Evolutionary conservation across 208 protist species (phyloP), one percentile per base, ranked within the genome.

Genomic region (Tetramitus jugosus): DNA sequence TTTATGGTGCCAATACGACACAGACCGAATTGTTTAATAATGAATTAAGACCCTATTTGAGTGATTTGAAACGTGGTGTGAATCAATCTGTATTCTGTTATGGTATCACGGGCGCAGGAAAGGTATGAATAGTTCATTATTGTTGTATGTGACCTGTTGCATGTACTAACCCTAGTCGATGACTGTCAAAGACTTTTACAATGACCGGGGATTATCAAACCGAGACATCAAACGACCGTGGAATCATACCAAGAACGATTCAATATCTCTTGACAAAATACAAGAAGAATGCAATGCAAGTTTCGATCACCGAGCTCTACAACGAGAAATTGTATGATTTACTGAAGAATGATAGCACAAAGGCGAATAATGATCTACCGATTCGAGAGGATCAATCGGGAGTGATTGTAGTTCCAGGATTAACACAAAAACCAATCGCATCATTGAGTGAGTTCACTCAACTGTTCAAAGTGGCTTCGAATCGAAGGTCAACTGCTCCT

Each of bases 21-120:
- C 80, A 82, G 49, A 53, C 60, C 33, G 31, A 79, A 40, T 43
- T 82, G 29, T 82, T 82, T 37, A n/a, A 79, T 31, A 79, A 65
- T 1, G 78, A 81, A 65, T 35, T 81, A 4, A 17, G 14, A 17
- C 64, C 64, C 1, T n/a, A 29, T 10, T 10, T 78, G 3, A 20
- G 26, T 3, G 26, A 23, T 23, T 29, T 77, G 10, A 64, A 29
- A 20, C 23, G 35, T 35, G 67, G 67, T 40, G 26, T 40, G 0
- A 62, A 81, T 40, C 49, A 49, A 23, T 69, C 79, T 10, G 20
- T 76, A 39, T 79, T 82, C 74, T 69, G 60, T 62, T 82, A 77
- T 75, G 79, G 79, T 31, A 79, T 68, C 2, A 69, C 79, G 6
- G 52, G 43, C 3, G 33, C 67, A 23, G 77, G 77, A 35, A 65